Conservation (phyloP, 768 basidiomycete genomes). For the Trametes meyenii region DNA sequence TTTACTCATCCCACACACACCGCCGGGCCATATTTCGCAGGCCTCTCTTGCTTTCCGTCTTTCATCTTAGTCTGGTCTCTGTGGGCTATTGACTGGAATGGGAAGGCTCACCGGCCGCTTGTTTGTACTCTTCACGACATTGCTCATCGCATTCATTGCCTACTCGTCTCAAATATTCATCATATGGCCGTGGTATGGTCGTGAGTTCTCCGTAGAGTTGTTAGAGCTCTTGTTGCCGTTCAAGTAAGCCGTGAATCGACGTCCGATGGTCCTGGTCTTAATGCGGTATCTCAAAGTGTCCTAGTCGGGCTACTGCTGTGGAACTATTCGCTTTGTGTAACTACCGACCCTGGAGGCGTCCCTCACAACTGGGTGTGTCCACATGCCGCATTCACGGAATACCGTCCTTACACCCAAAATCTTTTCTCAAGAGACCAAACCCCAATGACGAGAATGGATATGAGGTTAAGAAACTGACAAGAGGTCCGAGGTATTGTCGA, state of each 20-base stretch:
- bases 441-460: constrained; percentile 64
- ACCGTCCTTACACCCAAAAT: background rate
- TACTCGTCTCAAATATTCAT: constrained; percentile 89
- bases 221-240: constrained; percentile 80
- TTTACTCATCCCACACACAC: background rate
- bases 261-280: constrained; percentile 4
- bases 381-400: background rate
- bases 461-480: constrained; percentile 90
- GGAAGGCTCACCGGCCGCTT: constrained; percentile 57
- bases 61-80: background rate
- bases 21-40: background rate
- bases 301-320: constrained; percentile 78
- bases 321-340: constrained; percentile 87
- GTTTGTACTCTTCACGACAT: constrained; percentile 67
- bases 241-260: constrained; percentile 61
- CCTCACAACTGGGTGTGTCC: constrained; percentile 74
- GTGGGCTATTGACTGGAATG: constrained; percentile 33
- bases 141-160: constrained; percentile 83
- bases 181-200: constrained; percentile 92
- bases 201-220: constrained; percentile 71
- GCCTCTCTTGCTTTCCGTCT: background rate
- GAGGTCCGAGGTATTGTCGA: constrained; percentile 82
- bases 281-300: constrained; percentile 46
- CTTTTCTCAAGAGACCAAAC: constrained; percentile 67
- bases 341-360: constrained; percentile 83